Evolutionary conservation across 768 basidiomycete genomes (phyloP), one percentile per base, ranked within the genome.

Genomic region (Neoboletus magnificus): DNA sequence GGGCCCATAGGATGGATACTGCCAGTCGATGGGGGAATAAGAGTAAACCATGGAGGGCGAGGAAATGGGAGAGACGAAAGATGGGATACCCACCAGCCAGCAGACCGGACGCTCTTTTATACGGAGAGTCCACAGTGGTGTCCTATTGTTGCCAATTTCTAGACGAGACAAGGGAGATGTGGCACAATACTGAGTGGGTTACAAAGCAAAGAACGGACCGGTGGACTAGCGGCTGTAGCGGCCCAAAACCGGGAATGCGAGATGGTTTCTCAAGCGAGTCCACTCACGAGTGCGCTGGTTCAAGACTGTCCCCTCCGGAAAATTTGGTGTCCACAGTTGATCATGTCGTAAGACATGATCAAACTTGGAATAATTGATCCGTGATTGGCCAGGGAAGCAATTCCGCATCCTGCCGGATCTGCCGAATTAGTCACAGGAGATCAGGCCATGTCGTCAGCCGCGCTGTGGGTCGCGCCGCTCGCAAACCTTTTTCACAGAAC

Each of bases 361-460:
- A 78, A 71, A 75, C 81, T 83, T 85, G 86, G 89, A 87, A 87
- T 91, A 91, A 91, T 87, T 66, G 73, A 85, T 74, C 82, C 86
- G 82, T 83, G 85, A 83, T 82, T 76, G 85, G 82, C 85, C 85
- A 91, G 89, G 88, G 85, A 91, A 91, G 89, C 77, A 86, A 91
- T 91, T 91, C 85, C 82, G 89, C 89, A 91, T 84, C 82, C 84
- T 80, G 81, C 86, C 81, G 87, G 83, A 77, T 80, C 80, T 71
- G 83, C 89, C 89, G 84, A 91, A 86, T 90, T 90, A 88, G 88
- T 91, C 89, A 84, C 87, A 78, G 86, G 88, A 90, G 88, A 89
- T 71, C 82, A 87, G 88, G 87, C 74, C 83, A 80, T 66, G 83
- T 84, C 85, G 81, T 86, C 89, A 86, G 89, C 74, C 89, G 89